Evolutionary conservation across 164 flowering plant genomes (phyloP).

Genomic region (Nelumbo lutea): DNA sequence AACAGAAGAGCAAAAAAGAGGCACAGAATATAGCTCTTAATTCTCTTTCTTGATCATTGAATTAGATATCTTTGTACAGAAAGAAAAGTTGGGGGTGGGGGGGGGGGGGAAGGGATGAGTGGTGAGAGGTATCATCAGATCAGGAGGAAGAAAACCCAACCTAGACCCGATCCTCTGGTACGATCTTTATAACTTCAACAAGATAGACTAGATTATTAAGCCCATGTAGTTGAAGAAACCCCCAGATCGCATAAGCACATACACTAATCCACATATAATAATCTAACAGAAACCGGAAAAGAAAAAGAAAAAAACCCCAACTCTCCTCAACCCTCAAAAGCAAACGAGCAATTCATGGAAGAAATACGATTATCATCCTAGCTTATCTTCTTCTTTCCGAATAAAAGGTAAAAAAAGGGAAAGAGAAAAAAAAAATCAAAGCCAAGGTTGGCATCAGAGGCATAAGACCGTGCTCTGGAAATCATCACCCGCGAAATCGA

Average conservation of each 20-base stretch:
- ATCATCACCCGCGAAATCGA: slow-evolving; percentile 29
- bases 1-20: not conserved
- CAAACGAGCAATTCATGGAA: slow-evolving; percentile 3
- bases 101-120: too few relatives aligned
- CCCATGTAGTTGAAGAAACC: slow-evolving; percentile 25
- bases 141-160: slow-evolving; percentile 8
- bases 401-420: slow-evolving; percentile 7
- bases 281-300: slow-evolving; percentile 16
- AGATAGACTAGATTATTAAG: slow-evolving; percentile 18
- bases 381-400: slow-evolving; percentile 3
- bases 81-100: too few relatives aligned
- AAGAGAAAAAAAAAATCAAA: not conserved
- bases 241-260: slow-evolving; percentile 14
- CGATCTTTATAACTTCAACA: slow-evolving; percentile 11
- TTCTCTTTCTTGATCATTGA: slow-evolving; percentile 14
- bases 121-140: not conserved
- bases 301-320: not conserved
- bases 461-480: slow-evolving; percentile 41
- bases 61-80: slow-evolving; percentile 16
- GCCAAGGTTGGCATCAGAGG: slow-evolving; percentile 27
- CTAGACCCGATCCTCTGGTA: slow-evolving; percentile 3
- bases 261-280: slow-evolving; percentile 14
- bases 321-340: not conserved
- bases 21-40: not conserved
- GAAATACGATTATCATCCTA: not conserved